These are phyloP conservation scores for Carex kokanica DNA, from an alignment of 176 grass and related monocot genomes.

Conservation along the genomic window DNA sequence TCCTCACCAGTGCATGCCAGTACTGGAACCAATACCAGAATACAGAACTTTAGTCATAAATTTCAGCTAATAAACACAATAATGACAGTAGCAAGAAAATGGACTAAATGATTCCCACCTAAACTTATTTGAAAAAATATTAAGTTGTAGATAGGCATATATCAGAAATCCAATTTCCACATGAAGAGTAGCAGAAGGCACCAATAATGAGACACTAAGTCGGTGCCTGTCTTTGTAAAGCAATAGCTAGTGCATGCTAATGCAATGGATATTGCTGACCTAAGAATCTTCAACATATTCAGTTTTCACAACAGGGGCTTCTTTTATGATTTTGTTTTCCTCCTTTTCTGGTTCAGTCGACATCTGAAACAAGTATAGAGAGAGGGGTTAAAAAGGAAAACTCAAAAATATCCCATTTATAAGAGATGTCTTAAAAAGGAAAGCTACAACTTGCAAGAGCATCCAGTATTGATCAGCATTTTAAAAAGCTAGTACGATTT, in stretches of 20 bases:
- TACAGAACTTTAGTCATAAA: not conserved
- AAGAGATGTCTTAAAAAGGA: not conserved
- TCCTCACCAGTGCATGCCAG: not conserved
- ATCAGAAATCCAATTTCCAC: not conserved
- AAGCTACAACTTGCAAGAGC: not conserved
- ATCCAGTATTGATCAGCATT: not conserved
- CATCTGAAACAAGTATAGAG: conserved; percentile 7
- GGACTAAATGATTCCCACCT: not conserved
- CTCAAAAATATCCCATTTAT: not conserved
- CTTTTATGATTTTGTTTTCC: conserved; percentile 7
- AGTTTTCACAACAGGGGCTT: not conserved
- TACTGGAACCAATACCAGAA: not conserved
- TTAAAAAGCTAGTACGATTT: not conserved
- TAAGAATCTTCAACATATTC: conserved; percentile 4
- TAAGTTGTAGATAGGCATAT: not conserved
- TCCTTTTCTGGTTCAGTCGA: conserved; percentile 11
- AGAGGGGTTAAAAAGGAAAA: not conserved
- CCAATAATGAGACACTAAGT: not conserved
- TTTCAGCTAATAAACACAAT: not conserved
- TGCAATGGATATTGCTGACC: not conserved
- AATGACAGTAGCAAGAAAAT: not conserved
- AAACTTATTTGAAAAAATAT: not conserved
- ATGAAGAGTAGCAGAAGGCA: not conserved
- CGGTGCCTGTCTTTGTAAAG: not conserved
- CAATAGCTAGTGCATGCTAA: not conserved